Conservation (phyloP, 495 filamentous ascomycete species). For the Penicillium parvum region DNA sequence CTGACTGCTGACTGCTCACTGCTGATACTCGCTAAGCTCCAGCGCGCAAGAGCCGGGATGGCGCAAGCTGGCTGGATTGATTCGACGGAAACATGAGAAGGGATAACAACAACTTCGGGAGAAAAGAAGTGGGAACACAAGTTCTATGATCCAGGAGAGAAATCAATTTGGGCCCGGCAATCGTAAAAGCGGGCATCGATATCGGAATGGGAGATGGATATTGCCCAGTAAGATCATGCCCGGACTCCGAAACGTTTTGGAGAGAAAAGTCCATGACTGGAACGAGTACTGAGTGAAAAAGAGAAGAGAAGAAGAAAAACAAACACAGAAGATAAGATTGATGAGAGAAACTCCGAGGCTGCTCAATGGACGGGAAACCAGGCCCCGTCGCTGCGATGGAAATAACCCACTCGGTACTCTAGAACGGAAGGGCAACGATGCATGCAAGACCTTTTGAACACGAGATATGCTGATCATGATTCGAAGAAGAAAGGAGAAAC, state of each 20-base stretch:
- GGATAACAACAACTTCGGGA: constrained; percentile 6
- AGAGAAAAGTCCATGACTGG: constrained; percentile 29
- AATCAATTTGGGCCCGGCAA: constrained; percentile 28
- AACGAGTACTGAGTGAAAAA: constrained; percentile 22
- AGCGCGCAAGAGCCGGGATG: constrained; percentile 8
- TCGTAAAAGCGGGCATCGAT: constrained; percentile 33
- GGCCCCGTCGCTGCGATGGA: constrained; percentile 15
- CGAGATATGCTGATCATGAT: constrained; percentile 24
- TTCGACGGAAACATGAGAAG: constrained; percentile 4
- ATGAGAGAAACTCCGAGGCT: constrained; percentile 18
- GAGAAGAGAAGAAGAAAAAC: constrained; percentile 10
- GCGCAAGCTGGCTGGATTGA: constrained; percentile 8
- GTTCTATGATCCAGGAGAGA: constrained; percentile 34
- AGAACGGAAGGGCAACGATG: constrained; percentile 17
- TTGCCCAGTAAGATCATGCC: constrained; percentile 38
- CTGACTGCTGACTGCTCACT: too few species aligned
- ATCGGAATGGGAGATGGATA: constrained; percentile 19
- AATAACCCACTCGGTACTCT: constrained; percentile 16
- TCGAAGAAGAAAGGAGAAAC: constrained; percentile 13
- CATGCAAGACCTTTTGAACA: constrained; percentile 22
- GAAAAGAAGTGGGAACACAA: constrained; percentile 15
- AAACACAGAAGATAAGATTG: constrained; percentile 11
- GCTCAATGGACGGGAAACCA: constrained; percentile 10
- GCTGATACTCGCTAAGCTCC: constrained; percentile 23
- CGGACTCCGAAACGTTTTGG: constrained; percentile 42